Base-by-base conservation (phyloP, 228 moss, liverwort and hornwort species). In the Sphagnum fallax region DNA sequence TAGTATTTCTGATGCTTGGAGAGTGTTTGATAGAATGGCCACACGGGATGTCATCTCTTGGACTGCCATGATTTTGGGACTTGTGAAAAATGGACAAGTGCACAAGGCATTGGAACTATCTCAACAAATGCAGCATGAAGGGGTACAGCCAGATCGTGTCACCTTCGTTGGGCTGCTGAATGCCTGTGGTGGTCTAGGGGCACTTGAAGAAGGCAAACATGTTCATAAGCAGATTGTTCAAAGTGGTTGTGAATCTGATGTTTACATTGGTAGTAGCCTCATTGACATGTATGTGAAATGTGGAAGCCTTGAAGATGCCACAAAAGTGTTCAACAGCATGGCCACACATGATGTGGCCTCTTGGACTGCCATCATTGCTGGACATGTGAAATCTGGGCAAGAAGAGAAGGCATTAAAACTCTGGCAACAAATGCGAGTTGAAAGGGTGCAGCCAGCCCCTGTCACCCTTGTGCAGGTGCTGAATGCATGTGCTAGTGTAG, bases 311-410 rank as follows among this genome's bases (percentile, higher is more conserved):
- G 32, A 47, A 1, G n/a, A 16, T 47, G 69, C 69, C 47, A 13
- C 4, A 6, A 16, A 60, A 48, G 69, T 69, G 52, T 69, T 69
- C 52, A 48, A 69, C 59, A 60, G 48, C 51, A 69, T 69, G 18
- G 47, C 48, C 53, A 51, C 15, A 47, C 69, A 32, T 51, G 59
- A 69, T 60, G 53, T 53, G 14, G 32, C 55, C 53, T 69, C 69
- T 8, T 69, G 69, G 69, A 69, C 52, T 69, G 53, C 59, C 14
- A 58, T 69, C 15, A 69, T 69, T 47, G 47, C 48, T 52, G 69
- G 69, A 48, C 48, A 69, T 47, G 69, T 11, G 13, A 53, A 8
- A 48, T 51, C 48, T 69, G 52, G 52, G 6, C 47, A 55, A 14
- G 47, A 53, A 6, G 4, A 59, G 69, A 53, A 66, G 47, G 65